Base-by-base conservation (phyloP, 2,329 filamentous ascomycete genomes). In the Cercospora sp. region DNA sequence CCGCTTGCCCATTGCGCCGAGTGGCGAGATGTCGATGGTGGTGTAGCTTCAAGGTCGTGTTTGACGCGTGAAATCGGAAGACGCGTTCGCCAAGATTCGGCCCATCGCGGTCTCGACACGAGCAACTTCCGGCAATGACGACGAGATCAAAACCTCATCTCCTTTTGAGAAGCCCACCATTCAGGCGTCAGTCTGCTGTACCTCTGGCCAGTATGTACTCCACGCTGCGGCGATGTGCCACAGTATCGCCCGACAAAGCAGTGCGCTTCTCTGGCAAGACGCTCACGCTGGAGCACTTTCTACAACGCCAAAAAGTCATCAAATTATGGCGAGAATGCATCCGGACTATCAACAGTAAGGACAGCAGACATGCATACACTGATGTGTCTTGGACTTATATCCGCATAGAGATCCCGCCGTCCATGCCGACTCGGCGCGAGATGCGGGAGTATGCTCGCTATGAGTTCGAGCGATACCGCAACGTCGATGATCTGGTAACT, bases 311-410 rank as follows among this genome's bases (percentile, higher is more conserved):
- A 64, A 80, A 81, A 58, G 82, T 79, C 8, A 72, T 86, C 9
- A 75, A 79, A 7, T 71, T 85, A 48, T 86, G 83, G 81, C 79
- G 81, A 51, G 79, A 83, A 4, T 83, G 85, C 36, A 72, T 84
- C 4, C 78, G 83, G 57, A 79, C 80, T n/a, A 81, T 78, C 36
- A 73, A 77, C 65, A 77, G 31, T 33, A 33, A 33, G 31, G 5
- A 33, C 31, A 33, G 31, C 31, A 33, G 31, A 33, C 31, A 33
- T 33, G 31, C 3, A 33, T 33, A 33, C 31, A 13, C 31, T 13
- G 12, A 33, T 4, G 31, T 33, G 10, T 33, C 31, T 33, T 33
- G 31, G 31, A 13, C 31, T 33, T 33, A 33, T 33, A 33, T 33
- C 31, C 9, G 31, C 31, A 9, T 13, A 80, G 79, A 76, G 60